Conservation (phyloP, 495 filamentous ascomycete species). For the Penicillium pulvis region DNA sequence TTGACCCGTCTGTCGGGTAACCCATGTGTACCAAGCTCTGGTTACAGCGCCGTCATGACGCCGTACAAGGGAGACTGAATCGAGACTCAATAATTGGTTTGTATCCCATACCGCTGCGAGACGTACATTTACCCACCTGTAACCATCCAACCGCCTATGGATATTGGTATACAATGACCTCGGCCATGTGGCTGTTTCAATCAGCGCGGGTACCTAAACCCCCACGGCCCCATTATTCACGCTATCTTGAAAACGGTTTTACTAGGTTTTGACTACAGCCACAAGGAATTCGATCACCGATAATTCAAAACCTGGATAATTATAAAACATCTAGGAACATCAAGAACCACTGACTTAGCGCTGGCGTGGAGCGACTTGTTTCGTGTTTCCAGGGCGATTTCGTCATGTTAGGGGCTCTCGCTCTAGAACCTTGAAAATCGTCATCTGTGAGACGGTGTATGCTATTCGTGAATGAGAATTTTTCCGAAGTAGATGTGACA, state of each 20-base stretch:
- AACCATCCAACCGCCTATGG: neutral
- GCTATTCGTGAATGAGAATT: neutral
- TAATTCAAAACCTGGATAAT: neutral
- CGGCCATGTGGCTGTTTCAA: conserved; percentile 2
- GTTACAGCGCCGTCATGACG: neutral
- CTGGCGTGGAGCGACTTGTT: conserved; percentile 3
- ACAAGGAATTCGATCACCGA: too few species aligned
- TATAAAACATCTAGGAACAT: neutral
- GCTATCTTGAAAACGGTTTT: neutral
- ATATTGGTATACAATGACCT: neutral
- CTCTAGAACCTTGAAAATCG: neutral
- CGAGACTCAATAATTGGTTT: conserved; percentile 1
- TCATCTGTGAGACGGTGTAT: neutral
- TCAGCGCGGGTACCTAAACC: neutral
- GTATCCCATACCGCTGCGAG: conserved; percentile 1
- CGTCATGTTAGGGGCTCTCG: neutral
- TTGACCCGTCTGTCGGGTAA: conserved; percentile 1
- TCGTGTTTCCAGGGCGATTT: conserved; percentile 1
- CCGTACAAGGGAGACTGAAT: neutral
- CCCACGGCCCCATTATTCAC: neutral
- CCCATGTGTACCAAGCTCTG: conserved; percentile 5
- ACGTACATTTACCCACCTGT: neutral
- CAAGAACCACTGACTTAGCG: neutral
- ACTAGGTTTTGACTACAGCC: neutral
- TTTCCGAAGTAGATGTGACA: neutral